These are phyloP conservation scores for Rhazya stricta DNA, from an alignment of 257 asterid genomes.

Conservation along the genomic window DNA sequence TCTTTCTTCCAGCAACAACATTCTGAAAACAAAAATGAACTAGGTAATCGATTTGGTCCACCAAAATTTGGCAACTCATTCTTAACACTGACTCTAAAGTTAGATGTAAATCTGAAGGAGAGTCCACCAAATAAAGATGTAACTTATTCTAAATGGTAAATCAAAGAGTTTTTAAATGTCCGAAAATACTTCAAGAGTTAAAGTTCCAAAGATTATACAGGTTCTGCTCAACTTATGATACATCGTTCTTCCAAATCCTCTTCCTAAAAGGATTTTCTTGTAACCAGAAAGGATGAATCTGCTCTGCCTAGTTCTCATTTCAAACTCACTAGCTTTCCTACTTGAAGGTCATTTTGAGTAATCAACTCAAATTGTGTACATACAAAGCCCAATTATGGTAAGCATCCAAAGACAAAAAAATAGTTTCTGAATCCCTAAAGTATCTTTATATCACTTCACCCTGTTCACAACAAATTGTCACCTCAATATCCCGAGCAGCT, in stretches of 20 bases:
- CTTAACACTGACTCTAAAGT: not conserved
- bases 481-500: not conserved
- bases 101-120: not conserved
- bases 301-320: not conserved
- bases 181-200: too few species aligned
- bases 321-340: not conserved
- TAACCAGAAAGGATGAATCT: not conserved
- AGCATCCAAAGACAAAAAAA: not conserved
- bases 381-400: not conserved
- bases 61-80: not conserved
- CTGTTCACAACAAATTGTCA: not conserved
- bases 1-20: too few species aligned
- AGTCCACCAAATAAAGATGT: not conserved
- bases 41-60: not conserved
- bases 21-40: not conserved
- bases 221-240: not conserved
- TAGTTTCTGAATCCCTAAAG: not conserved
- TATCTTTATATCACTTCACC: not conserved
- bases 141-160: not conserved
- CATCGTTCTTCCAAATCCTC: not conserved
- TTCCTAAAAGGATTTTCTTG: not conserved
- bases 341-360: not conserved
- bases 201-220: not conserved
- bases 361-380: not conserved
- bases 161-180: not conserved